Base-by-base conservation (phyloP, 441 rosid genomes). In the Croton setiger region DNA sequence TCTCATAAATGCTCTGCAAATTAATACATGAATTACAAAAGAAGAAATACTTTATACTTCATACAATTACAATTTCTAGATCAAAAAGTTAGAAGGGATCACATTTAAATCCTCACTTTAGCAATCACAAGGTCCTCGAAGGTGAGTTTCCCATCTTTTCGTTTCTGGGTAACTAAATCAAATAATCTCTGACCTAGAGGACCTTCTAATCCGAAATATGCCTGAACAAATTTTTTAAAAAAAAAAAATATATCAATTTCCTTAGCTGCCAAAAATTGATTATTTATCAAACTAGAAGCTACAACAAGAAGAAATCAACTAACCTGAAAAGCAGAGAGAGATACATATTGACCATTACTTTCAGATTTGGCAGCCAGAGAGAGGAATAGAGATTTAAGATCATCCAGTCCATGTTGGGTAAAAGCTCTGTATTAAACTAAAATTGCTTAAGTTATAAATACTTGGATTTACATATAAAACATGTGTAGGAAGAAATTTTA, bases 51-150 rank as follows among this genome's bases (percentile, higher is more conserved):
- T 33, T 20, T 27, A 27, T 27, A 27, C 31, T 27, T 27, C 31
- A 56, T 14, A 12, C 17, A 53, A 52, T 31, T 41, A 8, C 10
- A 45, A 53, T 43, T 7, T 54, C 0, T 3, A 35, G 9, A 18
- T 9, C 2, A 1, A 52, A 60, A 1, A 60, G 1, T 15, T 43
- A 14, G 37, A 60, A 52, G 13, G 23, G 39, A 6, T 35, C 3
- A 12, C 45, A 53, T 37, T 8, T n/a, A 33, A 35, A 45, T 64
- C 66, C 85, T 74, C 74, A 85, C 94, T 79, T 93, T 93, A 51
- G 94, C 91, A 72, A 87, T 85, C 57, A 91, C 88, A 51, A 93
- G 89, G 78, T 89, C 97, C 74, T 89, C 84, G 21, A 82, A 89
- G 47, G 79, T 72, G 74, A 91, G 79, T 74, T 84, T 81, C 68